phyloP scores from a whole-genome alignment of 2,329 filamentous ascomycete species.

The Canariomyces notabilis region DNA sequence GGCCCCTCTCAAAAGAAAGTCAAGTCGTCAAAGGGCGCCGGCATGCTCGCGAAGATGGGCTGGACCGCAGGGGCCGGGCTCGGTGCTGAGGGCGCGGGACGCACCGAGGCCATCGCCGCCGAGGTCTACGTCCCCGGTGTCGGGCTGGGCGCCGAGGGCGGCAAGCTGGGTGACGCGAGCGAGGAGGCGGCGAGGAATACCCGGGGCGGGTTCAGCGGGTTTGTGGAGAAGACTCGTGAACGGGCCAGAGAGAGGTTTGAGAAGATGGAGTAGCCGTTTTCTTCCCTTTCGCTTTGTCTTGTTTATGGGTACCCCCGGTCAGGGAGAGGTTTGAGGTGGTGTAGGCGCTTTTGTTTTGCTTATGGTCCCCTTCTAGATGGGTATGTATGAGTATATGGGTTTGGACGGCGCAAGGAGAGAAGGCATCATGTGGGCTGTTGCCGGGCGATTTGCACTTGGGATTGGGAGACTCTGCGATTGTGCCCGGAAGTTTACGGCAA shows the following conservation, averaged over 20 bases:
- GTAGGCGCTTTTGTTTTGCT: too few relatives aligned
- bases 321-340: too few relatives aligned
- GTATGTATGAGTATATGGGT: too few relatives aligned
- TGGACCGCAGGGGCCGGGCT: slow-evolving; percentile 63
- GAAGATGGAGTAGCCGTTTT: slow-evolving; percentile 37
- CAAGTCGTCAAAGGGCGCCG: slow-evolving; percentile 56
- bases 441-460: too few relatives aligned
- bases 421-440: too few relatives aligned
- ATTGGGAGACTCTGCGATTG: too few relatives aligned
- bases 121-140: slow-evolving; percentile 63
- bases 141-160: slow-evolving; percentile 63
- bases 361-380: too few relatives aligned
- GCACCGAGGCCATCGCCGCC: slow-evolving; percentile 59
- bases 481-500: too few relatives aligned
- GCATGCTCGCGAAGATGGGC: slow-evolving; percentile 67
- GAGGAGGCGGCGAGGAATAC: slow-evolving; percentile 60
- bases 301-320: too few relatives aligned
- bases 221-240: slow-evolving; percentile 60
- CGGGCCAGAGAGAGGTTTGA: slow-evolving; percentile 63
- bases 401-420: too few relatives aligned
- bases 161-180: slow-evolving; percentile 63
- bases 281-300: neutral
- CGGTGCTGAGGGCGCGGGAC: slow-evolving; percentile 57
- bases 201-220: slow-evolving; percentile 54
- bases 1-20: too few relatives aligned